phyloP scores from a whole-genome alignment of 225 moss, liverwort and hornwort species.

The Neckera pumila region DNA sequence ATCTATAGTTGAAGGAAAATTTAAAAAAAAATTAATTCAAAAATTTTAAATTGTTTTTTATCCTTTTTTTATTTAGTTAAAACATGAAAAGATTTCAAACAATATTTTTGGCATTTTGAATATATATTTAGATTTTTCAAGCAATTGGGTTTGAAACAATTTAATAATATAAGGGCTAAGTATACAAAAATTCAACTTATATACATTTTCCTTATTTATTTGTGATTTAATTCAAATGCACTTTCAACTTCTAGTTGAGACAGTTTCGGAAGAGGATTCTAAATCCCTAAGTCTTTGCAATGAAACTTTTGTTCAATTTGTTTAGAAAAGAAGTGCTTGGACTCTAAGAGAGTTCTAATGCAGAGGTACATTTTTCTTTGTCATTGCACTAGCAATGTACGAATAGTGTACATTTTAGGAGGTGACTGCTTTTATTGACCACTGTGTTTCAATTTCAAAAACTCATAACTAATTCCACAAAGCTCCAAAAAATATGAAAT shows the following conservation, averaged over 20 bases:
- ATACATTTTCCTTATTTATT: background rate
- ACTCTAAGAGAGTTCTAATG: fast-evolving
- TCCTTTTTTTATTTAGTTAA: no score
- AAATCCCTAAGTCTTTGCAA: background rate
- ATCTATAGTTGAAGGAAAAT: no score
- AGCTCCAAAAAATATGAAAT: background rate
- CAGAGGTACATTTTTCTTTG: background rate
- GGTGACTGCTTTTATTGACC: background rate
- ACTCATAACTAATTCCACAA: background rate
- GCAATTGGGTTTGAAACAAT: background rate
- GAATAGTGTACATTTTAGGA: background rate
- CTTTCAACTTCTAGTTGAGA: background rate
- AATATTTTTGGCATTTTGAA: background rate
- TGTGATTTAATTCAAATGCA: background rate
- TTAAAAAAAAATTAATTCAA: no score
- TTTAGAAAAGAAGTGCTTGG: background rate
- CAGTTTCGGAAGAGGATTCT: fast-evolving
- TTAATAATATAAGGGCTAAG: no score
- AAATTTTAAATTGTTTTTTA: no score
- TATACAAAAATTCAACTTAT: background rate
- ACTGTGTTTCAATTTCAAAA: background rate
- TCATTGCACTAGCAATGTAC: background rate
- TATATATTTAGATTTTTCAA: background rate
- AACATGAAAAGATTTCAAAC: no score
- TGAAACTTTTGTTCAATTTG: background rate